Evolutionary conservation across 192 early-diverging fungal species (phyloP).

Genomic region (Chytriomyces confervae): DNA sequence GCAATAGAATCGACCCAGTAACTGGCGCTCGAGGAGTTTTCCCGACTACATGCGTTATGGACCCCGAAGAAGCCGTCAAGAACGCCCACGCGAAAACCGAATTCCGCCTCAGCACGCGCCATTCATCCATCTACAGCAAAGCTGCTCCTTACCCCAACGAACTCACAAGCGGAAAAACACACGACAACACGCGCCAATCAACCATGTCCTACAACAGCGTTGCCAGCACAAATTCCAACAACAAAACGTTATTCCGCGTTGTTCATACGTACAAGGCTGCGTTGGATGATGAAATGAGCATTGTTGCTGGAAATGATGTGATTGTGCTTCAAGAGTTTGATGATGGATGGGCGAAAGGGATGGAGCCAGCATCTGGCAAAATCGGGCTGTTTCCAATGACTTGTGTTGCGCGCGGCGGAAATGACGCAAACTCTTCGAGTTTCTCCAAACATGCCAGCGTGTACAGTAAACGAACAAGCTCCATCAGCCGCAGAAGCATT

Average conservation of each 20-base stretch:
- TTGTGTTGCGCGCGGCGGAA: slow-evolving; percentile 28
- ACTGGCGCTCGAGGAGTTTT: slow-evolving; percentile 44
- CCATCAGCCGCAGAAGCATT: background rate
- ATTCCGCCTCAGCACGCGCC: slow-evolving; percentile 9
- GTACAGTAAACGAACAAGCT: slow-evolving; percentile 16
- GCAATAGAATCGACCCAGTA: slow-evolving; percentile 17
- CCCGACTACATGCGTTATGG: slow-evolving; percentile 43
- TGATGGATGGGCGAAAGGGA: slow-evolving; percentile 50
- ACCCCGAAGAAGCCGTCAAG: slow-evolving; percentile 3
- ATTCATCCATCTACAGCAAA: slow-evolving; percentile 16
- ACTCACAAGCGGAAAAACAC: background rate
- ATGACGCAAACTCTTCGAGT: background rate
- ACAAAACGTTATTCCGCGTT: slow-evolving; percentile 12
- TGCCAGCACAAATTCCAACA: slow-evolving; percentile 2
- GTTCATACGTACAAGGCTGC: slow-evolving; percentile 40
- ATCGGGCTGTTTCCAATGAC: slow-evolving; percentile 46
- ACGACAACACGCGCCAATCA: background rate
- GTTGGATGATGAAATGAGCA: slow-evolving; percentile 41
- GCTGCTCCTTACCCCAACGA: background rate
- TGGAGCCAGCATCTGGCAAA: slow-evolving; percentile 17
- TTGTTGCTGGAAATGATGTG: slow-evolving; percentile 36
- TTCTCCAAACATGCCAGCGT: background rate
- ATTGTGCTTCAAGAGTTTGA: slow-evolving; percentile 45
- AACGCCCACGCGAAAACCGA: background rate
- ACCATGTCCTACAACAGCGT: background rate